phyloP scores from a whole-genome alignment of 345 rosid species.

The Excoecaria cochinchinensis region DNA sequence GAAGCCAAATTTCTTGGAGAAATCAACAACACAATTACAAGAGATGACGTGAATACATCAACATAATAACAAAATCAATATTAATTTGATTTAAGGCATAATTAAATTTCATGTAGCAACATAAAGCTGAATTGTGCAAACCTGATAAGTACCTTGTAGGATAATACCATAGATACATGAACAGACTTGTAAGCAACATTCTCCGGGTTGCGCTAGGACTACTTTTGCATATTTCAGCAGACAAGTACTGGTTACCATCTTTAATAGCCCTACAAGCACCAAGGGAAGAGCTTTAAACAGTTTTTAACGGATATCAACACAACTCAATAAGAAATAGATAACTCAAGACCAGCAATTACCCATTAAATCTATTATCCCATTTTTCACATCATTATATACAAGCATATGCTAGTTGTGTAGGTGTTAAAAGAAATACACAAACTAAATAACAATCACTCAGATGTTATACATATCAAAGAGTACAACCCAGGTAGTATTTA shows the following conservation, averaged over 20 bases:
- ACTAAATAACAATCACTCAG: too few species aligned
- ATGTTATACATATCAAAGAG: too few species aligned
- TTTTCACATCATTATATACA: not conserved
- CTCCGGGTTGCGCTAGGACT: constrained; percentile 49
- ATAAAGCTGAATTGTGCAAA: constrained; percentile 48
- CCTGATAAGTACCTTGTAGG: constrained; percentile 99
- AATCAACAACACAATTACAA: not conserved
- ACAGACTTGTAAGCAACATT: constrained; percentile 50
- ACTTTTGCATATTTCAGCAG: constrained; percentile 37
- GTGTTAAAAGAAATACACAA: too few species aligned
- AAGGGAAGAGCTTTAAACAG: constrained; percentile 11
- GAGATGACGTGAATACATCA: too few species aligned
- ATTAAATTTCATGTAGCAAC: constrained; percentile 16
- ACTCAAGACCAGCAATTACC: not conserved
- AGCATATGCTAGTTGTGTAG: not conserved
- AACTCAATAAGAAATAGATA: not conserved
- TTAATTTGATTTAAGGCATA: not conserved
- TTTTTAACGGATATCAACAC: not conserved
- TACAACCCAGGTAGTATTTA: too few species aligned
- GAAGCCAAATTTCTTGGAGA: not conserved
- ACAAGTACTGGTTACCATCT: constrained; percentile 38
- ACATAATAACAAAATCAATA: too few species aligned
- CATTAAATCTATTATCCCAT: not conserved
- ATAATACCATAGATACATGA: constrained; percentile 49
- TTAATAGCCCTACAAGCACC: constrained; percentile 31